phyloP scores from a whole-genome alignment of 2,329 filamentous ascomycete genomes.

The Xylariaceae sp. region DNA sequence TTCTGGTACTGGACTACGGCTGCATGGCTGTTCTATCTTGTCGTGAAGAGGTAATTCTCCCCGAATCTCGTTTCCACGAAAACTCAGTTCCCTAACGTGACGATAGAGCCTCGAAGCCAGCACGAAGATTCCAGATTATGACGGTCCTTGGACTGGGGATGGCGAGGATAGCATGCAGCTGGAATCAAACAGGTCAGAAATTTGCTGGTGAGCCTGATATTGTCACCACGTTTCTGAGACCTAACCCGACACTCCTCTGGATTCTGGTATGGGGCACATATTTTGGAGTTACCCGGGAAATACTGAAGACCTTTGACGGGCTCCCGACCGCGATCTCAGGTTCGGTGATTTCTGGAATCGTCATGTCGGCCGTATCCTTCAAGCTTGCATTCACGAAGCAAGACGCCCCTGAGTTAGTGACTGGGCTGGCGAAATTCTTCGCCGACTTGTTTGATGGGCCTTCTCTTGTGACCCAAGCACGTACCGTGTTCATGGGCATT shows the following conservation, averaged over 20 bases:
- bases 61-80: neutral
- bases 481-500: constrained; percentile 47
- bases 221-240: constrained; percentile 62
- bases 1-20: constrained; percentile 94
- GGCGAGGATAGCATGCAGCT: constrained; percentile 65
- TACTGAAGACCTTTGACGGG: constrained; percentile 39
- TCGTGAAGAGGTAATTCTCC: constrained; percentile 37
- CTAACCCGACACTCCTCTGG: constrained; percentile 68
- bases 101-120: constrained; percentile 22
- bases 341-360: constrained; percentile 38
- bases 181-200: constrained; percentile 98
- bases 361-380: constrained; percentile 64
- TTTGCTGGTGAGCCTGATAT: constrained; percentile 88
- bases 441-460: constrained; percentile 38
- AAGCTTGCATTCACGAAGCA: constrained; percentile 84
- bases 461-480: constrained; percentile 44
- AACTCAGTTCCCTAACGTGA: constrained; percentile 4
- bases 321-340: constrained; percentile 39
- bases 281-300: constrained; percentile 46
- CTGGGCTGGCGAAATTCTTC: constrained; percentile 39
- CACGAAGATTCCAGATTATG: constrained; percentile 27
- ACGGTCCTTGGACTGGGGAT: constrained; percentile 49
- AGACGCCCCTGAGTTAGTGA: constrained; percentile 78
- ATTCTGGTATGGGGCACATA: constrained; percentile 64
- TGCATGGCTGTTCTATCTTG: constrained; percentile 58